Evolutionary conservation across 306 rosid species (phyloP), one percentile per base, ranked within the genome.

Genomic region (Cercis canadensis): DNA sequence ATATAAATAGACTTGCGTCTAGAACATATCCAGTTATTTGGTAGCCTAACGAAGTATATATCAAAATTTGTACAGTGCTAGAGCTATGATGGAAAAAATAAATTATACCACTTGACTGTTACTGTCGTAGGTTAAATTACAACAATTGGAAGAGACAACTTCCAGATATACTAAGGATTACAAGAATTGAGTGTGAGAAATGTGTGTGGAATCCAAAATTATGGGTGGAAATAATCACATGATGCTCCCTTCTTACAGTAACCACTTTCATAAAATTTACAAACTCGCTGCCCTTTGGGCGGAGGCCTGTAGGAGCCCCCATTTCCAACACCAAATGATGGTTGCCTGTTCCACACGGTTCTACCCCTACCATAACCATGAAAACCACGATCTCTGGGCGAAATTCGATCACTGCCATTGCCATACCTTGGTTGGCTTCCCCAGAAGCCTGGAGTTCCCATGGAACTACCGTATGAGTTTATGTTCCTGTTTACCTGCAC

Each of bases 201-300:
- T 76, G 75, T 66, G 60, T 60, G 60, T 41, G 74, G 75, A 69
- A 62, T 81, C 81, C 81, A 85, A 74, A 88, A 91, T 91, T 77
- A 91, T 21, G 92, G 96, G 85, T 91, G 97, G 62, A 45, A 81
- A 74, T 79, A 91, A 78, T 67, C 77, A 77, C 97, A 91, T 5
- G 89, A 79, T 39, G 89, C 80, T 49, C 97, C 97, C 83, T 84
- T 85, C 80, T 65, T 88, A 87, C 98, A 93, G 64, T 77, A 65
- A 67, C 97, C 96, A 43, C 67, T 87, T 81, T 82, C 98, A 65
- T 81, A 79, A 85, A 78, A 90, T 89, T 87, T 93, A 93, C 98
- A 94, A 46, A 94, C 78, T 72, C 96, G 88, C 73, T 84, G 94
- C 84, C 97, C 94, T 83, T 74, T 83, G 69, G 87, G 86, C 60